Conservation (phyloP, 139 green algal species). For the Diplosphaera chodatii region DNA sequence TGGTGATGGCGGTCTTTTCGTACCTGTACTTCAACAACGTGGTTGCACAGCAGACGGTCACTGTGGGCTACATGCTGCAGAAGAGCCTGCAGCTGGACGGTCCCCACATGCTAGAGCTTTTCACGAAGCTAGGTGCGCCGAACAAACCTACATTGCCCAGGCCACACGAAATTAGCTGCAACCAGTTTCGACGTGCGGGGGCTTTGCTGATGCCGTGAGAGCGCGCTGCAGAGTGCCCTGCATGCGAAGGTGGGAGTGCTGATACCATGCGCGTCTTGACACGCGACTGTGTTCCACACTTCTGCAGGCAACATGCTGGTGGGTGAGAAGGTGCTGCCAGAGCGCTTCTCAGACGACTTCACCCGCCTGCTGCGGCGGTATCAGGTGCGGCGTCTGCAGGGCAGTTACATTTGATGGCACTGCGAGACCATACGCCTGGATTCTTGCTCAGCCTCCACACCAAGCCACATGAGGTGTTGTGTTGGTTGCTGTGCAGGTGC, state of each 20-base stretch:
- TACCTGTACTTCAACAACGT: constrained; percentile 93
- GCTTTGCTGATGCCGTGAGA: too few species aligned
- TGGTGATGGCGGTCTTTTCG: constrained; percentile 93
- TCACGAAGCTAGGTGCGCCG: constrained; percentile 40
- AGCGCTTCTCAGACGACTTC: background rate
- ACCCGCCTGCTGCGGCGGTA: background rate
- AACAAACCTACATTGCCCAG: too few species aligned
- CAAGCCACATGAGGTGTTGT: too few species aligned
- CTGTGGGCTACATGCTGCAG: constrained; percentile 51
- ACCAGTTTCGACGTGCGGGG: too few species aligned
- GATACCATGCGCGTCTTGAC: too few species aligned
- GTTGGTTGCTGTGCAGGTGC: background rate
- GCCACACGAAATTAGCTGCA: too few species aligned
- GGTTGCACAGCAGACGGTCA: constrained; percentile 32
- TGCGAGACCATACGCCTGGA: too few species aligned
- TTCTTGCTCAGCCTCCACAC: too few species aligned
- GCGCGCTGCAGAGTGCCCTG: too few species aligned
- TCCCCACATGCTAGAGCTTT: constrained; percentile 49
- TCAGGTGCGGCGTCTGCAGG: background rate
- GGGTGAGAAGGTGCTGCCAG: background rate
- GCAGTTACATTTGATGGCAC: too few species aligned
- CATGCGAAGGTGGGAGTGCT: too few species aligned
- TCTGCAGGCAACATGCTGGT: background rate
- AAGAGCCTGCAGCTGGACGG: constrained; percentile 16
- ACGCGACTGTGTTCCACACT: too few species aligned